Evolutionary conservation across 768 basidiomycete species (phyloP), one percentile per base, ranked within the genome.

Genomic region (Hebeloma cylindrosporum): DNA sequence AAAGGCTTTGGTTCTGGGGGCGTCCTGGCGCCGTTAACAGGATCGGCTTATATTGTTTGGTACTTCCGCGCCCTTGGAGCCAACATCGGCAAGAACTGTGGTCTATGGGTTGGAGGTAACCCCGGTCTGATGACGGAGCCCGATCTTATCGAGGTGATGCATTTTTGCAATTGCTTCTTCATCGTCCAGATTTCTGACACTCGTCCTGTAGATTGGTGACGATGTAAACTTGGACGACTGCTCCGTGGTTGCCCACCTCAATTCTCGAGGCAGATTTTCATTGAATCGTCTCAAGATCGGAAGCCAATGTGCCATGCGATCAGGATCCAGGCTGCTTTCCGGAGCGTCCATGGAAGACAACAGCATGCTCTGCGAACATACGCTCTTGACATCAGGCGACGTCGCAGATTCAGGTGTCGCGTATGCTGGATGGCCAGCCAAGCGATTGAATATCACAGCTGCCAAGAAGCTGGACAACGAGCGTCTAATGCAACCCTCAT

Each of bases 331-430:
- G 17, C 59, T 76, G 4, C 66, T 76, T 20, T 74, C 73, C 5
- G 74, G 74, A 5, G 74, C 74, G 8, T 71, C 73, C 8, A 76
- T 76, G 74, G 74, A 76, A 56, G 67, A 70, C 45, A 62, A 61
- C 55, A 72, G 69, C 50, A 71, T 75, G 69, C 71, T 76, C 5
- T 67, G 62, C 51, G 74, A 76, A 55, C 74, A 76, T 46, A 72
- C 73, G 1, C 64, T 76, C 4, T 55, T 74, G 18, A 68, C 72
- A 1, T 74, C 74, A 2, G 74, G 74, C 2, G 74, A 76, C 38
- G 64, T 72, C 31, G 72, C 73, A 2, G 71, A 74, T 48, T 50
- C 61, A 1, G 69, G 66, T 14, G 50, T 49, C 6, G 59, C 62
- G 21, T 75, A 75, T 48, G 63, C 60, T 17, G 73, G 74, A 7